Conservation (phyloP, 1,284 basidiomycete species). For the Ustanciosporium gigantosporum region DNA sequence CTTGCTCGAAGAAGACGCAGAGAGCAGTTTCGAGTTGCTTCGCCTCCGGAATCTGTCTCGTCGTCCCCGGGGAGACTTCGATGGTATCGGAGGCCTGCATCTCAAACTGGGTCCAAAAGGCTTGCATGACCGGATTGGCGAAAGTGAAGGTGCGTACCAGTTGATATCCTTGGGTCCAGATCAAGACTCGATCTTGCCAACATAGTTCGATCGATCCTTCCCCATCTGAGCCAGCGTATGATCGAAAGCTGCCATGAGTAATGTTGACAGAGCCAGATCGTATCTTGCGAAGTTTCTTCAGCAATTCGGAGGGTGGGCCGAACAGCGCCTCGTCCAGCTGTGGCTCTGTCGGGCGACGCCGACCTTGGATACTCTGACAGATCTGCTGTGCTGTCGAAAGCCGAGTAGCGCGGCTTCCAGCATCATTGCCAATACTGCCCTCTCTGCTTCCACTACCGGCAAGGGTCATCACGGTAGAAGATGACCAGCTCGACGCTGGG, state of each 20-base stretch:
- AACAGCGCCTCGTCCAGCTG: constrained; percentile 1
- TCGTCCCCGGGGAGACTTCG: constrained; percentile 20
- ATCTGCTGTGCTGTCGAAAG: constrained; percentile 1
- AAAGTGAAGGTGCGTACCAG: constrained; percentile 43
- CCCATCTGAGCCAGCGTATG: background rate
- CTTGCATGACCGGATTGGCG: constrained; percentile 25
- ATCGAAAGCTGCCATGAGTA: constrained; percentile 10
- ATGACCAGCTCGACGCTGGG: too few relatives aligned
- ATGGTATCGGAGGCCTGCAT: constrained; percentile 14
- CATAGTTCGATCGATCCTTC: constrained; percentile 27
- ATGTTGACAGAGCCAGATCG: constrained; percentile 22
- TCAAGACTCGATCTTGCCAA: constrained; percentile 32
- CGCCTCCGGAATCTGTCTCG: background rate
- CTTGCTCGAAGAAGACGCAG: constrained; percentile 49
- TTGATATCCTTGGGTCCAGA: constrained; percentile 37
- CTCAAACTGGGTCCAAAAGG: constrained; percentile 48
- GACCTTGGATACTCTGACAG: background rate
- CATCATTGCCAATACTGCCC: too few relatives aligned
- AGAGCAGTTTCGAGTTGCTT: constrained; percentile 14
- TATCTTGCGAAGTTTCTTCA: constrained; percentile 22
- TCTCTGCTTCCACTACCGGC: too few relatives aligned
- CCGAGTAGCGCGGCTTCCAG: too few relatives aligned
- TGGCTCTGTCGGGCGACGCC: background rate
- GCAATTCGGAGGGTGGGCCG: constrained; percentile 8
- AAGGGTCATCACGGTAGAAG: too few relatives aligned